These are phyloP conservation scores for Diaporthe helianthi DNA, from an alignment of 2,329 filamentous ascomycete genomes.

Conservation along the genomic window DNA sequence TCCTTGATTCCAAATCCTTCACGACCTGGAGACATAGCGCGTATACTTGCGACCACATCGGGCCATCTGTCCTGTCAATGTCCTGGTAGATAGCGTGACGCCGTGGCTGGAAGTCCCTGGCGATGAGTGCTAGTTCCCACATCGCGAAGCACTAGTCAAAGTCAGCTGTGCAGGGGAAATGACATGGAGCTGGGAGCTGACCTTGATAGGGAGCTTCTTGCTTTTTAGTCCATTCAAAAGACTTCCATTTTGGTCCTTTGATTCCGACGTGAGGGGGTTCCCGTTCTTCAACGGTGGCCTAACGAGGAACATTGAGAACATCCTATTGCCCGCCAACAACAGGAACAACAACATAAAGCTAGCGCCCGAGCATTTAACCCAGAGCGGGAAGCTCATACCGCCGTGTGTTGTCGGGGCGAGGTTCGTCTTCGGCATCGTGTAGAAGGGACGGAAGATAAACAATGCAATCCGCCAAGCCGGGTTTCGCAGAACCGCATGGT, in stretches of 20 bases:
- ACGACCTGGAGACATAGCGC: conserved; percentile 73
- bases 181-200: conserved; percentile 45
- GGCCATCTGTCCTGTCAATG: conserved; percentile 80
- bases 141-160: conserved; percentile 76
- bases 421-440: conserved; percentile 76
- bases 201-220: conserved; percentile 79
- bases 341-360: conserved; percentile 72
- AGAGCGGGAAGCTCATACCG: conserved; percentile 26
- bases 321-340: conserved; percentile 78
- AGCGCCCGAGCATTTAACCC: conserved; percentile 60
- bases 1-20: conserved; percentile 69
- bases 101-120: conserved; percentile 74
- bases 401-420: conserved; percentile 63
- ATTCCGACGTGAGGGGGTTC: conserved; percentile 82
- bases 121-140: conserved; percentile 87
- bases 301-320: conserved; percentile 82
- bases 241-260: conserved; percentile 91
- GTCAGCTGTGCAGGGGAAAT: conserved; percentile 32
- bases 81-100: conserved; percentile 86
- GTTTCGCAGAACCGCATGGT: conserved; percentile 55
- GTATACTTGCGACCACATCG: conserved; percentile 83
- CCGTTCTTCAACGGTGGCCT: conserved; percentile 84
- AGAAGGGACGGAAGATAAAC: conserved; percentile 73
- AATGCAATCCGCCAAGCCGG: conserved; percentile 74
- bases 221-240: conserved; percentile 83